phyloP scores from a whole-genome alignment of 495 filamentous ascomycete genomes.

The Elaphomyces granulatus region DNA sequence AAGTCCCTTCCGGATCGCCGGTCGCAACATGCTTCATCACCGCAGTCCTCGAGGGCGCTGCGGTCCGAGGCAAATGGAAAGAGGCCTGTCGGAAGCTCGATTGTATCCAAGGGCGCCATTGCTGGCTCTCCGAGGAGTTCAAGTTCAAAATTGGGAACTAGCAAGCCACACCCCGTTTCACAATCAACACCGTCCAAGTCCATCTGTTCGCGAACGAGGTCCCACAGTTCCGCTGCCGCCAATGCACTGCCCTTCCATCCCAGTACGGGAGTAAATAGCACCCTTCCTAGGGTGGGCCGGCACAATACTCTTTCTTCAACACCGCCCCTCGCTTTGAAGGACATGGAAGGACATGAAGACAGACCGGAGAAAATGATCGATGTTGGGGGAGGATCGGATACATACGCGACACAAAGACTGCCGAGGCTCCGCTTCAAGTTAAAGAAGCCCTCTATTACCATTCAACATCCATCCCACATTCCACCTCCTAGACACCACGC shows the following conservation, averaged over 20 bases:
- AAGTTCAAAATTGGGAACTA: slow-evolving; percentile 12
- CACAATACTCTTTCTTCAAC: slow-evolving; percentile 14
- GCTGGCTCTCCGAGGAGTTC: slow-evolving; percentile 15
- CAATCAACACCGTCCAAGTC: slow-evolving; percentile 21
- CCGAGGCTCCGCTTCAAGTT: slow-evolving; percentile 38
- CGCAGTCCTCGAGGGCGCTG: slow-evolving; percentile 21
- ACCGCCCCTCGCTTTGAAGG: slow-evolving; percentile 2
- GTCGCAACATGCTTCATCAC: slow-evolving; percentile 22
- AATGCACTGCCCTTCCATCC: slow-evolving; percentile 9
- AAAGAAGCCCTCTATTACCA: slow-evolving; percentile 34
- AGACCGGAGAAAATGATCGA: slow-evolving; percentile 1
- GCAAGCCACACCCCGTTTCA: slow-evolving; percentile 16
- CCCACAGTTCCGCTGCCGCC: slow-evolving; percentile 18
- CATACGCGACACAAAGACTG: slow-evolving; percentile 11
- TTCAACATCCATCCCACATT: slow-evolving; percentile 40
- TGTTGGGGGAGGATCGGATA: slow-evolving; percentile 2
- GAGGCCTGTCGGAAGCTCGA: slow-evolving; percentile 20
- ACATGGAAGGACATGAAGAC: background rate
- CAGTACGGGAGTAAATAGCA: slow-evolving; percentile 11
- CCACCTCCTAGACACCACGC: slow-evolving; percentile 26
- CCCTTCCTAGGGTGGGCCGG: slow-evolving; percentile 6
- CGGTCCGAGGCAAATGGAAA: slow-evolving; percentile 19
- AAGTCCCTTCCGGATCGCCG: slow-evolving; percentile 14
- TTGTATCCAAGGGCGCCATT: slow-evolving; percentile 15
- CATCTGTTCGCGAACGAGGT: slow-evolving; percentile 18